phyloP scores from a whole-genome alignment of 768 basidiomycete genomes.

The Ramaria rubella region DNA sequence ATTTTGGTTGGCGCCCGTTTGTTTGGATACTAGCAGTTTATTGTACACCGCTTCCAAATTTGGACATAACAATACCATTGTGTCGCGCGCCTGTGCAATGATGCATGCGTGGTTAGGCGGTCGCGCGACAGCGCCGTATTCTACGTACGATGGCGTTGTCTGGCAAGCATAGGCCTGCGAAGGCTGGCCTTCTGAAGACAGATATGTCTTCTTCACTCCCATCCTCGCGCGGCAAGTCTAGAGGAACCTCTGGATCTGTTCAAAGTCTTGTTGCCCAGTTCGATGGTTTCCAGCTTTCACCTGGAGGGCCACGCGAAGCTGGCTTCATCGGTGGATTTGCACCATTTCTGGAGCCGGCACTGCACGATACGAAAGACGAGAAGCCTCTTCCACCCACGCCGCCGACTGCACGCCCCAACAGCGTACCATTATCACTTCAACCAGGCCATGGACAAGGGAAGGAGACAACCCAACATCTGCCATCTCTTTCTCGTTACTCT shows the following conservation, averaged over 20 bases:
- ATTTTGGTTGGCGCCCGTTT: not conserved
- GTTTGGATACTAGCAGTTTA: not conserved
- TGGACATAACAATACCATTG: not conserved
- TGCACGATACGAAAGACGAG: constrained; percentile 12
- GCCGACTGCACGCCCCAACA: not conserved
- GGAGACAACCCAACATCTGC: not conserved
- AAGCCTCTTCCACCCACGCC: constrained; percentile 8
- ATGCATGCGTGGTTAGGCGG: no score
- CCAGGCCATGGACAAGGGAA: not conserved
- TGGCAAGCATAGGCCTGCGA: no score
- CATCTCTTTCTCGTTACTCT: not conserved
- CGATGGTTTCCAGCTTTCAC: not conserved
- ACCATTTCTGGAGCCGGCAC: constrained; percentile 4
- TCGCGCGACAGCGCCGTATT: no score
- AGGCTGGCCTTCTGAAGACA: not conserved
- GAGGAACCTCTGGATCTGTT: not conserved
- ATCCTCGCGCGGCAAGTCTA: not conserved
- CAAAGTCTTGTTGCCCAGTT: constrained; percentile 2
- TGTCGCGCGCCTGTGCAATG: no score
- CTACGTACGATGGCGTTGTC: no score
- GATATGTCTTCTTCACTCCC: not conserved
- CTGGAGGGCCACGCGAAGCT: not conserved
- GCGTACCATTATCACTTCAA: not conserved
- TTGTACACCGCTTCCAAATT: not conserved
- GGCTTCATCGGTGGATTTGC: constrained; percentile 49